Percentiles rank a stretch among this genome's conserved stretches.
phyloP scores from a whole-genome alignment of 139 green algal genomes.

The Medakamo hakoo region DNA sequence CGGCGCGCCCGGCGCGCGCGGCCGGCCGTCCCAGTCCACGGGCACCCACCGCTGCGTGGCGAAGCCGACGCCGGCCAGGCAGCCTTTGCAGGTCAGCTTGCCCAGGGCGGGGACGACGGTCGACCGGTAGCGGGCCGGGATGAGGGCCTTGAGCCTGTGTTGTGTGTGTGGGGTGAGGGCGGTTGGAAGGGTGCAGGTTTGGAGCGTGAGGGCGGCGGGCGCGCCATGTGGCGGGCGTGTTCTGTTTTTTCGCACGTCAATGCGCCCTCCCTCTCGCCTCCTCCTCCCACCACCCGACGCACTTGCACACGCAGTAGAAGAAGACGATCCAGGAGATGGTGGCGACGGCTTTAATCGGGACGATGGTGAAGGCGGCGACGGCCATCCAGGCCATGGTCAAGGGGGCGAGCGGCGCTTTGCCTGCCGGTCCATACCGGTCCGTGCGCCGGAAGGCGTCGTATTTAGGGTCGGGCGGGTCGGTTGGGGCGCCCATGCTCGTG shows the following conservation, averaged over 20 bases:
- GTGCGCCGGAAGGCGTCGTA: conserved; percentile 22
- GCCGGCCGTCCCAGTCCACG: conserved; percentile 7
- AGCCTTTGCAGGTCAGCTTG: conserved; percentile 27
- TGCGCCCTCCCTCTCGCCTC: too few relatives aligned
- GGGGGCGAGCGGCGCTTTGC: conserved; percentile 5
- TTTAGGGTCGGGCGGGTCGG: too few relatives aligned
- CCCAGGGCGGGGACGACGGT: conserved; percentile 20
- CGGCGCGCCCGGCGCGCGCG: background rate
- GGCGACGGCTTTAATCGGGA: conserved; percentile 31
- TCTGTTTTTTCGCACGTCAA: too few relatives aligned
- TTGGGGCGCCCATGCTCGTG: too few relatives aligned
- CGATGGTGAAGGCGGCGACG: conserved; percentile 22
- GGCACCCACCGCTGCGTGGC: conserved; percentile 30
- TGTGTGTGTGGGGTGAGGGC: too few relatives aligned
- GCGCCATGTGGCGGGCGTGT: too few relatives aligned
- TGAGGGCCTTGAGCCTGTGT: too few relatives aligned
- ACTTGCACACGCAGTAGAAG: conserved; percentile 33
- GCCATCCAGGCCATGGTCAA: conserved; percentile 15
- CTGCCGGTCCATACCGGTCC: conserved; percentile 30
- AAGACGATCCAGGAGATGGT: conserved; percentile 19
- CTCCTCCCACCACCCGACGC: too few relatives aligned
- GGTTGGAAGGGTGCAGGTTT: too few relatives aligned
- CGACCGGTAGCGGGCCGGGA: too few relatives aligned
- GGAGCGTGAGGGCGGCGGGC: too few relatives aligned
- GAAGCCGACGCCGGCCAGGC: conserved; percentile 61